Evolutionary conservation across 163 green algal genomes (phyloP).

Genomic region (Chlorella variabilis): DNA sequence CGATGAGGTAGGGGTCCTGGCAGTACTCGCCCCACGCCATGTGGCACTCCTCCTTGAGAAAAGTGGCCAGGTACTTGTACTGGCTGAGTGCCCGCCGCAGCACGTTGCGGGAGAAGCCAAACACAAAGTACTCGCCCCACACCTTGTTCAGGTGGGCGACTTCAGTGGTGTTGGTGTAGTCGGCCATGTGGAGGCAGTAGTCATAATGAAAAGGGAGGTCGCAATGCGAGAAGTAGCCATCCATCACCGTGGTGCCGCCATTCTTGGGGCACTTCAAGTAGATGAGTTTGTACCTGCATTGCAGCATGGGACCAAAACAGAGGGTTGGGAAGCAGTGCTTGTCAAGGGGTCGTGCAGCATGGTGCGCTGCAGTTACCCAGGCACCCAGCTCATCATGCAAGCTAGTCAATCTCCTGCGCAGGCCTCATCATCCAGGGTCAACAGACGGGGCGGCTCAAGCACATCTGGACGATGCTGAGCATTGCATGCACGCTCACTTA

Average conservation of each 20-base stretch:
- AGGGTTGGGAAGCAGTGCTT: too few species aligned
- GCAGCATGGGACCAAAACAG: not conserved
- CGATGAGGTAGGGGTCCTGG: not conserved
- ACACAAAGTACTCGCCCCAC: slow-evolving; percentile 3
- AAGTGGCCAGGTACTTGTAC: not conserved
- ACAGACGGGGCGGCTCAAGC: not conserved
- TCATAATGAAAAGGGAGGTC: not conserved
- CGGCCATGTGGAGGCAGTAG: not conserved
- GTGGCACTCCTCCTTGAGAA: slow-evolving; percentile 1
- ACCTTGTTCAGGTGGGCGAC: not conserved
- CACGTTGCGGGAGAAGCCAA: not conserved
- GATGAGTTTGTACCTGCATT: not conserved
- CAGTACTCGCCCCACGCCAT: not conserved
- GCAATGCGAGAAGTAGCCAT: slow-evolving; percentile 3
- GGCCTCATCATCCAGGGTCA: not conserved
- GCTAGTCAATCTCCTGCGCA: not conserved
- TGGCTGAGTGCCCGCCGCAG: not conserved
- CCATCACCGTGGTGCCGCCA: not conserved
- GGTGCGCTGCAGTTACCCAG: too few species aligned
- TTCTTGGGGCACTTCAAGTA: not conserved
- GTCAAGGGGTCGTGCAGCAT: too few species aligned
- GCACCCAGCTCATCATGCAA: too few species aligned
- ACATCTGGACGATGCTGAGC: not conserved
- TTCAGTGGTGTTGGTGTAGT: not conserved
- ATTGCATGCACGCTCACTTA: too few species aligned